Percentiles rank a stretch among this genome's conserved stretches.
These are phyloP conservation scores for Blastomyces emzantsi DNA, from an alignment of 2,329 filamentous ascomycete species.

Conservation along the genomic window DNA sequence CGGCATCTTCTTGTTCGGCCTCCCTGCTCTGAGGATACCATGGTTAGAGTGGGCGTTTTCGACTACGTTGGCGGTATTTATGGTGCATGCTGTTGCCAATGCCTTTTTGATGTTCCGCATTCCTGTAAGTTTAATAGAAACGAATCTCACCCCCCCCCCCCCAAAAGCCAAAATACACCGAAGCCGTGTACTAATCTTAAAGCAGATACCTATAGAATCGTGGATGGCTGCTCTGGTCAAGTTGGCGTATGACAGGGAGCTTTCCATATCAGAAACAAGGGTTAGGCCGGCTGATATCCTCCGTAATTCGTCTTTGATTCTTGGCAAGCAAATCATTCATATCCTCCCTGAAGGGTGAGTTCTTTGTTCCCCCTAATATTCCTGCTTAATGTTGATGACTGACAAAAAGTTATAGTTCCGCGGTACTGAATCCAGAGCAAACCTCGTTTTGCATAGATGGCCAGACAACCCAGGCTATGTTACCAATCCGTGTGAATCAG, in stretches of 20 bases:
- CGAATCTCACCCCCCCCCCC: background rate
- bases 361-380: background rate
- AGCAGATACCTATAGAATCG: conserved; percentile 60
- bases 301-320: conserved; percentile 85
- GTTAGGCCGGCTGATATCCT: conserved; percentile 82
- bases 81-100: conserved; percentile 63
- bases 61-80: conserved; percentile 61
- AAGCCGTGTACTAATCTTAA: conserved; percentile 8
- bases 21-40: conserved; percentile 83
- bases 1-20: conserved; percentile 72
- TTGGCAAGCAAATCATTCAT: conserved; percentile 95
- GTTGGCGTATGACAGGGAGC: conserved; percentile 81
- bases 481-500: conserved; percentile 90
- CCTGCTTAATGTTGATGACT: conserved; percentile 16
- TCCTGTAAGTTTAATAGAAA: conserved; percentile 45
- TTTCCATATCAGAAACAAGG: conserved; percentile 85
- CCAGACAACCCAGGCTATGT: conserved; percentile 49
- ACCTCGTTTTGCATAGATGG: conserved; percentile 72
- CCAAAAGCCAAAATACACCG: background rate
- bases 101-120: conserved; percentile 90
- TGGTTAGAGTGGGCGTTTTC: conserved; percentile 88
- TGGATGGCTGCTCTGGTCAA: conserved; percentile 67
- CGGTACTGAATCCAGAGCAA: conserved; percentile 73
- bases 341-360: conserved; percentile 83
- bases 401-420: conserved; percentile 50